phyloP scores from a whole-genome alignment of 306 rosid species.

The Purshia tridentata region DNA sequence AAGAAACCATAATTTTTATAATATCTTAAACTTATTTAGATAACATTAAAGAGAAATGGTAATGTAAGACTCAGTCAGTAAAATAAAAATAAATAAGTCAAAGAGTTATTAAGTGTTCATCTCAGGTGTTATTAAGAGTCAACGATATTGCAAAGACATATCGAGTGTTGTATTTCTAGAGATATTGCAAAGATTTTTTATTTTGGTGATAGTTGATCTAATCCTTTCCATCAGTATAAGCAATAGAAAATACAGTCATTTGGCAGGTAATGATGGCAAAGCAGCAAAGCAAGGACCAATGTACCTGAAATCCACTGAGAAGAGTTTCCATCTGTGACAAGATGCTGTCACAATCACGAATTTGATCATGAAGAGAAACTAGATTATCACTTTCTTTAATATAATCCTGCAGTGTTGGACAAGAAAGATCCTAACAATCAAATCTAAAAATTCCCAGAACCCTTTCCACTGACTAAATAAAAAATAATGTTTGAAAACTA shows the following conservation, averaged over 20 bases:
- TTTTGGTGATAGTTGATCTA: no score
- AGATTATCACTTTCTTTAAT: conserved; percentile 92
- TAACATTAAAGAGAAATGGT: no score
- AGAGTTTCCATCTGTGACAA: conserved; percentile 98
- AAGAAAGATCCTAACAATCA: conserved; percentile 3
- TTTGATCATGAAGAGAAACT: conserved; percentile 96
- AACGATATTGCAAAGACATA: no score
- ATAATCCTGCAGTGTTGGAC: conserved; percentile 66
- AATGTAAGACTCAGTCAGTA: no score
- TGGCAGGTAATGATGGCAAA: not conserved
- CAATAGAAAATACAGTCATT: not conserved
- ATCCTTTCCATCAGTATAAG: not conserved
- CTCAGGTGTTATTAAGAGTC: no score
- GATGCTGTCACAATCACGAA: conserved; percentile 91
- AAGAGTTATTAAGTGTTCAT: no score
- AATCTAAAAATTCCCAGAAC: not conserved
- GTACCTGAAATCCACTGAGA: conserved; percentile 93
- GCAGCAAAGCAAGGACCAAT: conserved; percentile 29
- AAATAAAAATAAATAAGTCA: no score
- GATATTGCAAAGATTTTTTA: no score
- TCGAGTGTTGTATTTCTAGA: no score
- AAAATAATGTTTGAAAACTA: not conserved
- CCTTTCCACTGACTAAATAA: not conserved
- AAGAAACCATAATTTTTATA: not conserved
- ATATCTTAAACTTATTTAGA: no score